Percentiles rank a stretch among this genome's conserved stretches.
These are phyloP conservation scores for Lentinula novae-zelandiae DNA, from an alignment of 1,284 basidiomycete genomes.

Conservation along the genomic window DNA sequence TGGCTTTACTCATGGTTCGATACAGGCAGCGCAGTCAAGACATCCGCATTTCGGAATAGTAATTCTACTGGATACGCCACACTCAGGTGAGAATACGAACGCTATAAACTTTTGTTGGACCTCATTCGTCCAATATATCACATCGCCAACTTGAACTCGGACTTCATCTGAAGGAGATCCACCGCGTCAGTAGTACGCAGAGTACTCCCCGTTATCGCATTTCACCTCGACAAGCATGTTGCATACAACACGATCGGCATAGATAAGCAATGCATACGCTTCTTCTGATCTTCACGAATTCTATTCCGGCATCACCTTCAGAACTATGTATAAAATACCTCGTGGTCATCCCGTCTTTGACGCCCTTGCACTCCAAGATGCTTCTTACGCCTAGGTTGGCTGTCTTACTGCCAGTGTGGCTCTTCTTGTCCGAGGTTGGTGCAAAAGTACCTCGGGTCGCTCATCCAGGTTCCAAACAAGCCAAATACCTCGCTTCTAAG, in stretches of 20 bases:
- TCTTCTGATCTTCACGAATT: background rate
- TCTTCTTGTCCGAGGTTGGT: background rate
- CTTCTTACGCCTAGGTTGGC: background rate
- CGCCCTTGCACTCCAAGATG: background rate
- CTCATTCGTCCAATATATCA: no score
- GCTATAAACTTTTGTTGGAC: no score
- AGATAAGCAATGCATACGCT: background rate
- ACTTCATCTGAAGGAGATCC: no score
- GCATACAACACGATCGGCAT: background rate
- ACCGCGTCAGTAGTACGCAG: no score
- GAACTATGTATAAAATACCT: background rate
- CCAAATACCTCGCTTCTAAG: background rate
- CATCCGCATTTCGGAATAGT: no score
- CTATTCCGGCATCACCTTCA: background rate
- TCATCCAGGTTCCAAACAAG: slow-evolving; percentile 7
- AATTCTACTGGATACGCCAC: no score
- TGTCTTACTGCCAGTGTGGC: background rate
- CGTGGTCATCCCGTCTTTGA: background rate
- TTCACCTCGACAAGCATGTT: background rate
- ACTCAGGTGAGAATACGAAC: no score
- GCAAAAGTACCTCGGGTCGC: slow-evolving; percentile 6
- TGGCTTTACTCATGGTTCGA: no score
- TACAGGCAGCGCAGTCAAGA: no score
- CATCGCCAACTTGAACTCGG: no score
- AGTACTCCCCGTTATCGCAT: background rate